These are phyloP conservation scores for Spathaspora boniae DNA, from an alignment of 805 yeast species.

Conservation along the genomic window DNA sequence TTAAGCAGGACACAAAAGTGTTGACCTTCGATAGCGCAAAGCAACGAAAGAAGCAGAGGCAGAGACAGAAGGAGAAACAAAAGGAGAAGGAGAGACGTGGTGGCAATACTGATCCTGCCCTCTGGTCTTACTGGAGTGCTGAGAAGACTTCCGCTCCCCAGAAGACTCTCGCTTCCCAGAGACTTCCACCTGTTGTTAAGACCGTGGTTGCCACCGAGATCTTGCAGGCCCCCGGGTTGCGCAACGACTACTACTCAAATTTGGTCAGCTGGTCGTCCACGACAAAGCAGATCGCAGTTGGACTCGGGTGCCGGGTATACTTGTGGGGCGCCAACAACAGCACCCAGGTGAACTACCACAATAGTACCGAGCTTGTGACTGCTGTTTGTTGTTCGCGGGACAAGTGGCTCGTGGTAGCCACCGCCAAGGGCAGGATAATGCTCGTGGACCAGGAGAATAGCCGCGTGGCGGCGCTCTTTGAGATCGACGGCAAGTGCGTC, in stretches of 20 bases:
- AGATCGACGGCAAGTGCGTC: slow-evolving; percentile 35
- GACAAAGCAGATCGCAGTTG: slow-evolving; percentile 58
- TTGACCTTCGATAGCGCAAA: slow-evolving; percentile 23
- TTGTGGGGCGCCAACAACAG: slow-evolving; percentile 53
- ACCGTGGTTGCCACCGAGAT: slow-evolving; percentile 12
- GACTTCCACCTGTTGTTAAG: slow-evolving; percentile 3
- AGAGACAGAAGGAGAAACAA: too few relatives aligned
- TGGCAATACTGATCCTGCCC: too few relatives aligned
- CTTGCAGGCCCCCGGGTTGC: slow-evolving; percentile 59
- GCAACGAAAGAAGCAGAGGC: too few relatives aligned
- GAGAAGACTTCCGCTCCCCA: too few relatives aligned
- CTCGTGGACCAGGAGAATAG: slow-evolving; percentile 39
- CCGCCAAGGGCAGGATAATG: slow-evolving; percentile 52
- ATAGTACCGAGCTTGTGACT: slow-evolving; percentile 48
- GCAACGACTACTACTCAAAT: slow-evolving; percentile 77
- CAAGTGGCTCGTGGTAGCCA: slow-evolving; percentile 51
- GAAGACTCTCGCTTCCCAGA: neutral
- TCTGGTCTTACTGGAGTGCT: too few relatives aligned
- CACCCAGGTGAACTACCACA: slow-evolving; percentile 44
- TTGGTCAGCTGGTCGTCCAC: slow-evolving; percentile 66
- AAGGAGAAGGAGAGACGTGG: too few relatives aligned
- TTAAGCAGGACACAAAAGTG: slow-evolving; percentile 39
- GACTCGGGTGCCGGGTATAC: slow-evolving; percentile 55
- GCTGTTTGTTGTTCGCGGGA: slow-evolving; percentile 54
- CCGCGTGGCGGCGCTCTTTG: slow-evolving; percentile 11